A percentile compares a stretch with the other conserved stretches of the same genome.
phyloP scores from a whole-genome alignment of 495 filamentous ascomycete genomes.

The Amphirosellinia nigrospora region DNA sequence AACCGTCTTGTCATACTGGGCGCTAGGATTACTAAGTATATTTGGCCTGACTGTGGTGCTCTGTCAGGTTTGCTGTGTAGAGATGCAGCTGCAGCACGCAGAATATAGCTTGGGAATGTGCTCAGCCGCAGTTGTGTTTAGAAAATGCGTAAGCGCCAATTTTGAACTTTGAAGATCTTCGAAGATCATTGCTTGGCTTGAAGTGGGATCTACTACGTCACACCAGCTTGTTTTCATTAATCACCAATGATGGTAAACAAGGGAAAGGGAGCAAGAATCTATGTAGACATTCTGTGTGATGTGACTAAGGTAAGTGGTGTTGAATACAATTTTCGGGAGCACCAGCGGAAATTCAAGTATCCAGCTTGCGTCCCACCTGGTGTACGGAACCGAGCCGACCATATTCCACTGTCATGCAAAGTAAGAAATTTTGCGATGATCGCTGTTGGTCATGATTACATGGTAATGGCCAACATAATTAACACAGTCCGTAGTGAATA shows the following conservation, averaged over 20 bases:
- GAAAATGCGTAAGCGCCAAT: neutral
- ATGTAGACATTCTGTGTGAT: neutral
- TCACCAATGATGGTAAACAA: neutral
- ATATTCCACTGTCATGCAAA: neutral
- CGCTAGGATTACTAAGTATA: no score
- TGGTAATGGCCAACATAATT: neutral
- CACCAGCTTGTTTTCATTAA: neutral
- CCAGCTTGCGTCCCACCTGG: neutral
- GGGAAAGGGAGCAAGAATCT: neutral
- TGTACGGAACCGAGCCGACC: neutral
- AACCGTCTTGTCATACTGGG: neutral
- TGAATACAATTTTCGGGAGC: neutral
- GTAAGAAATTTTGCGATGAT: neutral
- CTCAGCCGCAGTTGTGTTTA: neutral
- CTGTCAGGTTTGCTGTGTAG: neutral
- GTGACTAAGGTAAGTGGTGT: neutral
- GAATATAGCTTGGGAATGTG: neutral
- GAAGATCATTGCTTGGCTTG: slow-evolving; percentile 15
- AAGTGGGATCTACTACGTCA: slow-evolving; percentile 14
- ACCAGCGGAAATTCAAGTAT: neutral
- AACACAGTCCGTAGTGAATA: neutral
- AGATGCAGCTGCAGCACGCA: neutral
- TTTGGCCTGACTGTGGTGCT: neutral
- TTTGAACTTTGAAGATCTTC: slow-evolving; percentile 7
- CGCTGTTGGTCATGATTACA: neutral